These are phyloP conservation scores for Xylaria sp. DNA, from an alignment of 2,329 filamentous ascomycete species.

Conservation along the genomic window DNA sequence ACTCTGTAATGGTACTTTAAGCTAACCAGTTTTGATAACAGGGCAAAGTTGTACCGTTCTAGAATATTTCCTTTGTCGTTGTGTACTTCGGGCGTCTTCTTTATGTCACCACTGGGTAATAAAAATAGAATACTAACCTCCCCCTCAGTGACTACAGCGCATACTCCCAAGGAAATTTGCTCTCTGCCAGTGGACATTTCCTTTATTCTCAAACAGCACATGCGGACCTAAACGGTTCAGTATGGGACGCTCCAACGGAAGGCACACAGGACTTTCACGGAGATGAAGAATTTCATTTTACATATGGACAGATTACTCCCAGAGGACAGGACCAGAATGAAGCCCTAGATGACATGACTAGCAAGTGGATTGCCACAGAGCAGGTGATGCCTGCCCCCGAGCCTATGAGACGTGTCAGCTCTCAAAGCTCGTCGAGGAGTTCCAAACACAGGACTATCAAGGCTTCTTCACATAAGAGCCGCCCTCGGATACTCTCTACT, in stretches of 20 bases:
- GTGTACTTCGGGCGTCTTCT: constrained; percentile 47
- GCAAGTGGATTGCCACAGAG: constrained; percentile 58
- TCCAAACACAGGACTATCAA: constrained; percentile 58
- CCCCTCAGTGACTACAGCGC: constrained; percentile 66
- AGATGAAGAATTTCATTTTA: constrained; percentile 67
- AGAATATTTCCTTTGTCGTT: constrained; percentile 49
- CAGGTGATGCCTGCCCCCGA: constrained; percentile 53
- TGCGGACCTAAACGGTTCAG: constrained; percentile 64
- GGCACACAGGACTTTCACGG: constrained; percentile 69
- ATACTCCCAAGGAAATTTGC: constrained; percentile 61
- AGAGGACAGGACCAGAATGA: constrained; percentile 61
- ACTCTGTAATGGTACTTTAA: constrained; percentile 29
- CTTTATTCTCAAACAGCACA: constrained; percentile 70
- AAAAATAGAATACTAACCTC: constrained; percentile 67
- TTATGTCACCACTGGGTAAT: constrained; percentile 49
- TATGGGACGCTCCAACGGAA: constrained; percentile 68
- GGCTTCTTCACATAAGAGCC: constrained; percentile 55
- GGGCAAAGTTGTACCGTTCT: constrained; percentile 68
- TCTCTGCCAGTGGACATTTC: constrained; percentile 64
- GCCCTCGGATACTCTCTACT: constrained; percentile 58
- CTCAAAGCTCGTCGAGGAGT: constrained; percentile 57
- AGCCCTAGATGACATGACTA: constrained; percentile 57
- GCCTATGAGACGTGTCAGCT: constrained; percentile 58
- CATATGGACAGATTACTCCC: constrained; percentile 65
- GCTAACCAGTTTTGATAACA: constrained; percentile 53